phyloP scores from a whole-genome alignment of 495 filamentous ascomycete genomes.

The Pseudomonodictys pantanalensis region DNA sequence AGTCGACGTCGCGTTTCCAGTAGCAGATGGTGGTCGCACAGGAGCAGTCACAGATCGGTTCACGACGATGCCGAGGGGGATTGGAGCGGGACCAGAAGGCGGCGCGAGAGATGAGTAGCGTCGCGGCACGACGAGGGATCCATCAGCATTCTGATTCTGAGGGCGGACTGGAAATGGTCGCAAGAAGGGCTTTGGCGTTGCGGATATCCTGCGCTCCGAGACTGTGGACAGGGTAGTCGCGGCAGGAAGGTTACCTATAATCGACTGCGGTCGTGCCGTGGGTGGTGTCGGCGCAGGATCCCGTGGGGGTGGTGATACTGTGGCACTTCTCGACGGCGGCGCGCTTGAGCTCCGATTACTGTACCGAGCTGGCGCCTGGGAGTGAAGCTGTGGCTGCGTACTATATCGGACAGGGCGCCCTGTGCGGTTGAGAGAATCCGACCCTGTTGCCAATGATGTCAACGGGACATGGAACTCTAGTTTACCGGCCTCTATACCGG shows the following conservation, averaged over 20 bases:
- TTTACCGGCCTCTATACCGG: background rate
- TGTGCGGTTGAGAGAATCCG: background rate
- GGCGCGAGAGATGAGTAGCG: slow-evolving; percentile 27
- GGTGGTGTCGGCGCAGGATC: slow-evolving; percentile 10
- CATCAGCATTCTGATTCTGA: slow-evolving; percentile 20
- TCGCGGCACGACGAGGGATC: slow-evolving; percentile 25
- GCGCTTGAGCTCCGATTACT: slow-evolving; percentile 29
- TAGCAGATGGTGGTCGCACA: slow-evolving; percentile 1
- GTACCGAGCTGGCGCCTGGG: slow-evolving; percentile 4
- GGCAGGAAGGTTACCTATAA: slow-evolving; percentile 20
- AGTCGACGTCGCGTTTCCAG: background rate
- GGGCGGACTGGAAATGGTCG: slow-evolving; percentile 29
- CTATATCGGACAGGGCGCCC: slow-evolving; percentile 2
- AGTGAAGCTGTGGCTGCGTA: slow-evolving; percentile 15
- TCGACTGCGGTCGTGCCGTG: slow-evolving; percentile 23
- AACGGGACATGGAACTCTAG: background rate
- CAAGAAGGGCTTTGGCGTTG: slow-evolving; percentile 27
- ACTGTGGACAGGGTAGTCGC: background rate
- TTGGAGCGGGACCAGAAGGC: slow-evolving; percentile 15
- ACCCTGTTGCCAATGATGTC: background rate
- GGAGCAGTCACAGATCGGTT: slow-evolving; percentile 28
- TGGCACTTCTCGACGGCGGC: slow-evolving; percentile 18
- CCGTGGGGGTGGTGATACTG: slow-evolving; percentile 20
- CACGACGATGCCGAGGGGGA: slow-evolving; percentile 23
- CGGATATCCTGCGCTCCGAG: slow-evolving; percentile 7